A percentile compares a stretch with the other conserved stretches of the same genome.
Conservation (phyloP, 495 filamentous ascomycete genomes). For the Oidiodendron maius region DNA sequence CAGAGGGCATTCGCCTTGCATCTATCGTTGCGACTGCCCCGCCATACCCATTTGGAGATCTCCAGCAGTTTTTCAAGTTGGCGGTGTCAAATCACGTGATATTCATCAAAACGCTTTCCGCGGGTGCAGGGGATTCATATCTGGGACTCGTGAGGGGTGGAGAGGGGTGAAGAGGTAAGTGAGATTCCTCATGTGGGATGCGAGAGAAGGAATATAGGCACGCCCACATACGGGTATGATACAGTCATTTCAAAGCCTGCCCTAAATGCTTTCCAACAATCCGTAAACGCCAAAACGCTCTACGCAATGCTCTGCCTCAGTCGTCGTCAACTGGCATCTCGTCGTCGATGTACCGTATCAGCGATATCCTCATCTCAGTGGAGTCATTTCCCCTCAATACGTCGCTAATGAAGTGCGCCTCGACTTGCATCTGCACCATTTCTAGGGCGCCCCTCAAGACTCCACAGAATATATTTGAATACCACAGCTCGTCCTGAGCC, state of each 20-base stretch:
- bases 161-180: too few relatives aligned
- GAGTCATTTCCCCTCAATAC: constrained; percentile 89
- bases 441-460: constrained; percentile 86
- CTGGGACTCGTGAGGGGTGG: too few relatives aligned
- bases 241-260: background rate
- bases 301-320: constrained; percentile 30
- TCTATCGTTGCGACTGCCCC: too few relatives aligned
- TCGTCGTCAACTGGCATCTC: constrained; percentile 97
- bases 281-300: constrained; percentile 9
- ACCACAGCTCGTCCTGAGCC: constrained; percentile 96
- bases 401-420: constrained; percentile 95
- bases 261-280: constrained; percentile 1
- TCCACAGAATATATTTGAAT: constrained; percentile 93
- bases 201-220: too few relatives aligned
- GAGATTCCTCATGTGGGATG: too few relatives aligned
- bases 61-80: too few relatives aligned
- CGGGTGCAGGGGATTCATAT: too few relatives aligned
- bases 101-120: too few relatives aligned
- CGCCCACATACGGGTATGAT: background rate
- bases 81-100: too few relatives aligned
- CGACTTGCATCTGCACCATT: constrained; percentile 99
- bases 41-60: too few relatives aligned
- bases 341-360: constrained; percentile 94
- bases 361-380: constrained; percentile 91
- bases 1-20: too few relatives aligned